These are phyloP conservation scores for Diplocarpon rosae DNA, from an alignment of 2,329 filamentous ascomycete species.

Conservation along the genomic window DNA sequence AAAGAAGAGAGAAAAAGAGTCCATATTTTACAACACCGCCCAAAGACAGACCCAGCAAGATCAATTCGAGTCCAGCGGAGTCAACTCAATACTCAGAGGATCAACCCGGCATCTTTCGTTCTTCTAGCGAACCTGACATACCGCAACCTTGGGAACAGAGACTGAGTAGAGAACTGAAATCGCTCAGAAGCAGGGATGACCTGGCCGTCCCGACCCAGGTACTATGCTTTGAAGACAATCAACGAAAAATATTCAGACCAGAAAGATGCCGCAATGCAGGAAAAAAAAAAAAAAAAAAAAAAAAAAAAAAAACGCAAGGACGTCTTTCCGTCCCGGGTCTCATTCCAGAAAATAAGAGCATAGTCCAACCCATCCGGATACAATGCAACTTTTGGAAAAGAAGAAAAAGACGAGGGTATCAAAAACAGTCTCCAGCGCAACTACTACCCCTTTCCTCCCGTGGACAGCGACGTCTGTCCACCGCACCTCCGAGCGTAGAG, in stretches of 20 bases:
- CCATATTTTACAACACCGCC: too few species aligned
- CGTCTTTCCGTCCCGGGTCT: too few species aligned
- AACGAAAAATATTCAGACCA: slow-evolving; percentile 3
- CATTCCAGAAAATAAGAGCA: slow-evolving; percentile 1
- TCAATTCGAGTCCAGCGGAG: too few species aligned
- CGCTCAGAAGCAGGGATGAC: slow-evolving; percentile 7
- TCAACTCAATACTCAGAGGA: too few species aligned
- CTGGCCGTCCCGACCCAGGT: slow-evolving; percentile 10
- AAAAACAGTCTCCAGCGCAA: slow-evolving; percentile 17
- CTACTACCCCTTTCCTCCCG: slow-evolving; percentile 2
- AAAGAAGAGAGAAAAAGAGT: too few species aligned
- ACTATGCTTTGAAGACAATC: slow-evolving; percentile 19
- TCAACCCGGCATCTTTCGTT: too few species aligned
- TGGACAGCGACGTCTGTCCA: not conserved
- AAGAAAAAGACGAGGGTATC: slow-evolving; percentile 18
- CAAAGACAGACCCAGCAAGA: too few species aligned
- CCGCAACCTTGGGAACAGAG: too few species aligned
- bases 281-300: slow-evolving; percentile 12
- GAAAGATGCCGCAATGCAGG: slow-evolving; percentile 17
- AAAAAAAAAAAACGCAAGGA: not conserved
- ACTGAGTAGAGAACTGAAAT: too few species aligned
- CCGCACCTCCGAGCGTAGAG: not conserved
- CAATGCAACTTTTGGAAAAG: slow-evolving; percentile 10
- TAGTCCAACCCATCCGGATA: not conserved
- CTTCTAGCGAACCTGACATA: too few species aligned